Evolutionary conservation across 1,139 yeast species (phyloP), one percentile per base, ranked within the genome.

Genomic region (Arxiozyma bovina): DNA sequence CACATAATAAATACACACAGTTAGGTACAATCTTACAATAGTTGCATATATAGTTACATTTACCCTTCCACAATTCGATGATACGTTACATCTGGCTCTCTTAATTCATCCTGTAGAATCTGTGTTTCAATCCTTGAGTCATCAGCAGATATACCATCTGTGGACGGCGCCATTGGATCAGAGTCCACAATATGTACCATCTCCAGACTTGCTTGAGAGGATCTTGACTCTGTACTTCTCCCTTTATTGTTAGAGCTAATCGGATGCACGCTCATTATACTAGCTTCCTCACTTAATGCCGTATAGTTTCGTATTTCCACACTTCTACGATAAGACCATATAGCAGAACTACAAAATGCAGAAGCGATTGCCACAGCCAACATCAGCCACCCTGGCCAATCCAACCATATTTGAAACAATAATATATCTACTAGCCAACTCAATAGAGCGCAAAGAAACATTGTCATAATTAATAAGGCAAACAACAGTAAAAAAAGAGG

Each of bases 311-410:
- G 73, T 2, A 82, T 75, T 3, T 79, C 73, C 18, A 77, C 73
- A 0, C 80, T 73, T 58, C 86, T 73, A 60, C 84, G 73, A 74
- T 79, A 72, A 34, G 58, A 53, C 63, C 69, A 64, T 42, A 65
- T 54, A 38, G 63, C 44, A 9, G 62, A 63, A 41, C 64, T 58
- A 23, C 58, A 58, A 18, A 61, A 48, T 8, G 64, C 67, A 25
- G 75, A 72, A 45, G 80, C 71, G 1, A 78, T 81, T 0, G 87
- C 81, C 5, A 85, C 74, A 0, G 83, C 87, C 34, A 85, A 73
- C 57, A 82, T 73, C 30, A 83, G 72, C 93, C 91, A 85, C 18
- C 84, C 81, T 15, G 81, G 75, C 88, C 89, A 85, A 18, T 73
- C 70, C 46, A 83, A 73, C 60, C 79, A 73, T 1, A 89, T 87